phyloP scores from a whole-genome alignment of 768 basidiomycete species.

The Suillus weaverae region DNA sequence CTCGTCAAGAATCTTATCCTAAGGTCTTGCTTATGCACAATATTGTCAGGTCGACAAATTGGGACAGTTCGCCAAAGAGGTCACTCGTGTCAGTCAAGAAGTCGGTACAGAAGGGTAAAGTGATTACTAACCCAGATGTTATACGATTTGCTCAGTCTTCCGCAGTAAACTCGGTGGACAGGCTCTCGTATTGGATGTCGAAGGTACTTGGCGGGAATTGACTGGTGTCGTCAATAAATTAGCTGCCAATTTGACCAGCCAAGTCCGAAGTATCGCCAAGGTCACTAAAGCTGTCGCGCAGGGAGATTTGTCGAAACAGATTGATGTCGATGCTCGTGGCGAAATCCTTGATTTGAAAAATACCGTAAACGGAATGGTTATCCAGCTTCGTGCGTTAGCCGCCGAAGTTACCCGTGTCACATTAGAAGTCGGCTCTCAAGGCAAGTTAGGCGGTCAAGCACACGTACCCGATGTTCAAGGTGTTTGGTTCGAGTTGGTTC shows the following conservation, averaged over 20 bases:
- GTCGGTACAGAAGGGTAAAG: constrained; percentile 77
- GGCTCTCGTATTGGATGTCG: constrained; percentile 82
- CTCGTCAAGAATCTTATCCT: constrained; percentile 4
- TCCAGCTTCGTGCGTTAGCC: constrained; percentile 60
- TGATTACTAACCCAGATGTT: constrained; percentile 31
- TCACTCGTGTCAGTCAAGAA: constrained; percentile 81
- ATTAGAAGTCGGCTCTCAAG: constrained; percentile 84
- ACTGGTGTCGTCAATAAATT: constrained; percentile 83
- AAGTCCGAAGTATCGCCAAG: constrained; percentile 57
- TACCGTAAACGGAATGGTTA: constrained; percentile 55
- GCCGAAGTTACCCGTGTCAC: constrained; percentile 85
- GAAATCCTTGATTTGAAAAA: constrained; percentile 85
- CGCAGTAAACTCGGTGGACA: constrained; percentile 79
- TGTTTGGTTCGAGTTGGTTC: constrained; percentile 84
- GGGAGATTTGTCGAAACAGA: constrained; percentile 87
- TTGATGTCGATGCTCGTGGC: constrained; percentile 87
- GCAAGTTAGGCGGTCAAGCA: constrained; percentile 87
- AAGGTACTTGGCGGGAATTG: constrained; percentile 87
- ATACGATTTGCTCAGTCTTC: constrained; percentile 23
- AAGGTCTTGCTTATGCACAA: constrained; percentile 2
- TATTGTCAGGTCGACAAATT: constrained; percentile 59
- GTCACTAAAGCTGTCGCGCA: constrained; percentile 79
- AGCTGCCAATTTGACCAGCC: constrained; percentile 70
- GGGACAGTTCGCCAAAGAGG: constrained; percentile 88
- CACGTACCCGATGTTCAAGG: constrained; percentile 88